phyloP scores from a whole-genome alignment of 805 yeast genomes.

The Schwanniomyces yamadae region DNA sequence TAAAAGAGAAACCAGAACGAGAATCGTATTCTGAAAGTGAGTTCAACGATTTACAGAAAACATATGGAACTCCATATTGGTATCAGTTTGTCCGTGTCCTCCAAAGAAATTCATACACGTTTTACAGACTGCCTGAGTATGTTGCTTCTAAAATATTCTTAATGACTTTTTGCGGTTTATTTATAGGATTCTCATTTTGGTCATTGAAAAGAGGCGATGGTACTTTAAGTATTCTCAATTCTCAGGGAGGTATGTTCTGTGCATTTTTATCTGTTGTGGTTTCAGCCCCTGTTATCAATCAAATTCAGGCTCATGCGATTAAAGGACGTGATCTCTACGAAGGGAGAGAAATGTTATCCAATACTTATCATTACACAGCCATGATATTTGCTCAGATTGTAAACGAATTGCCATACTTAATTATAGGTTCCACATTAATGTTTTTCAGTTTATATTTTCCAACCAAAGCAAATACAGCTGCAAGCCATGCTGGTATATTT shows the following conservation, averaged over 20 bases:
- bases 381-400: constrained; percentile 53
- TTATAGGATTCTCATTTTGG: constrained; percentile 21
- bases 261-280: constrained; percentile 58
- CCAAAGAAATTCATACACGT: constrained; percentile 16
- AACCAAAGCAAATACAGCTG: constrained; percentile 16
- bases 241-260: constrained; percentile 60
- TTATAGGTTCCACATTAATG: constrained; percentile 23
- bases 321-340: constrained; percentile 62
- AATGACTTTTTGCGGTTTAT: constrained; percentile 49
- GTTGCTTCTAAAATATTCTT: constrained; percentile 45
- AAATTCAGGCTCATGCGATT: constrained; percentile 59
- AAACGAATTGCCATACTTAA: constrained; percentile 60
- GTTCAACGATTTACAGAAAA: constrained; percentile 5
- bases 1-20: constrained; percentile 1
- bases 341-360: constrained; percentile 67
- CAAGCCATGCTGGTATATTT: not conserved
- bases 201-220: constrained; percentile 11
- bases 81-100: constrained; percentile 18
- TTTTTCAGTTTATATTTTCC: constrained; percentile 52
- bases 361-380: constrained; percentile 71
- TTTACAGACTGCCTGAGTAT: constrained; percentile 44
- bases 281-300: constrained; percentile 59
- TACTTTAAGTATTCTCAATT: constrained; percentile 42
- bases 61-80: constrained; percentile 18
- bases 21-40: constrained; percentile 8